Conservation (phyloP, 1,139 yeast genomes). For the Kluyveromyces sp. region DNA sequence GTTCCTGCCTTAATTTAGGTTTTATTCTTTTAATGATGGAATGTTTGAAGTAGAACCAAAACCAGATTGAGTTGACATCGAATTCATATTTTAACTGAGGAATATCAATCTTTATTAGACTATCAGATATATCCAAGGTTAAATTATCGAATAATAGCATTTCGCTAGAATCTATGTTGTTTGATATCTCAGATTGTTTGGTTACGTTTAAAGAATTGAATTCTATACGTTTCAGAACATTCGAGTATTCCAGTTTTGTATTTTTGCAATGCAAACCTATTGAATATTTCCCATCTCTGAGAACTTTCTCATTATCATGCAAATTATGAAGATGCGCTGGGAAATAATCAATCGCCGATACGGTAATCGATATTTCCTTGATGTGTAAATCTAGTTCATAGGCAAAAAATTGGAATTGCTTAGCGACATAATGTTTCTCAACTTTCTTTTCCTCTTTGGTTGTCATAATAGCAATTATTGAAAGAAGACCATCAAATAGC, state of each 20-base stretch:
- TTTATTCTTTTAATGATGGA: conserved; percentile 7
- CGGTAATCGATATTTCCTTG: neutral
- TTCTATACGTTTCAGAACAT: neutral
- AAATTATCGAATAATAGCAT: neutral
- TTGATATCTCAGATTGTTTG: neutral
- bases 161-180: neutral
- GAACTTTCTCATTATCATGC: neutral
- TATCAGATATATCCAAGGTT: neutral
- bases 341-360: neutral
- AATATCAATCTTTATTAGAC: neutral
- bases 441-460: no score
- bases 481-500: neutral
- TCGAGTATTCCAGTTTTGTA: neutral
- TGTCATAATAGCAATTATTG: neutral
- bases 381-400: neutral
- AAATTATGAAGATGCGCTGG: neutral
- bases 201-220: neutral
- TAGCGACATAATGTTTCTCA: no score
- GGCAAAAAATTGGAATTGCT: neutral
- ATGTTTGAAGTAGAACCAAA: conserved; percentile 14
- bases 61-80: conserved; percentile 27
- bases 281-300: neutral
- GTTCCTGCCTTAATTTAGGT: neutral
- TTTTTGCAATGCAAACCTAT: neutral
- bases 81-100: conserved; percentile 15